Base-by-base conservation (phyloP, 768 basidiomycete genomes). In the Cantharellus anzutake region DNA sequence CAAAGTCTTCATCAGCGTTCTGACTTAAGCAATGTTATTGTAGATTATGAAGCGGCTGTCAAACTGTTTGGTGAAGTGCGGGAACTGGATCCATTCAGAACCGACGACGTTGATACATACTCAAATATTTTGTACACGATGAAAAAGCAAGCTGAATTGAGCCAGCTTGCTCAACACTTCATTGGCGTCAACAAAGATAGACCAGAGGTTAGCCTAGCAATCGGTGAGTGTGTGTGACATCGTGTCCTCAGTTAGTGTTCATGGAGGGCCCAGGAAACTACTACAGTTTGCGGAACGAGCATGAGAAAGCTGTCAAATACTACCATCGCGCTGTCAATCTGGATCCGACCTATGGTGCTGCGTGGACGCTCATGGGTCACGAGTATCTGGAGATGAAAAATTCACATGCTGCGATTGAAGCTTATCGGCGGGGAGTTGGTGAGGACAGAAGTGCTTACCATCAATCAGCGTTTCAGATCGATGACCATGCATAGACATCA, bases 321-420 rank as follows among this genome's bases (percentile, higher is more conserved):
- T 98, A 98, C 72, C 78, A 84, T 63, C 79, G 93, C 61, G 91
- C 94, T 4, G 86, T 92, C n/a, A 84, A 93, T 67, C 79, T 99
- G 53, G 93, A 99, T 70, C 80, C 87, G 59, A 92, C 86, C 2
- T 98, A 92, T 71, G 76, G 98, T 51, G 87, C 92, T 4, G 96
- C 96, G 3, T 99, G 96, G 96, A 98, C 94, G 3, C 73, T 99
- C 63, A 92, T 99, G 90, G 96, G 96, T 1, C 96, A 99, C 67
- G 96, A 98, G 71, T 97, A 87, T 66, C 86, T 99, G 51, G 96
- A 99, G 72, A 83, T 96, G 83, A 98, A 98, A 73, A 98, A 99
- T 70, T 91, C 91, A 3, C 93, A 98, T 74, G 96, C 96, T 2
- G 94, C 96, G 14, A 96, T 98, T 59, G 96, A 98, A 71, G 88